A percentile compares a stretch with the other conserved stretches of the same genome.
Evolutionary conservation across 108 stramenopile species (phyloP).

Genomic region (Cyclostephanos tholiformis): DNA sequence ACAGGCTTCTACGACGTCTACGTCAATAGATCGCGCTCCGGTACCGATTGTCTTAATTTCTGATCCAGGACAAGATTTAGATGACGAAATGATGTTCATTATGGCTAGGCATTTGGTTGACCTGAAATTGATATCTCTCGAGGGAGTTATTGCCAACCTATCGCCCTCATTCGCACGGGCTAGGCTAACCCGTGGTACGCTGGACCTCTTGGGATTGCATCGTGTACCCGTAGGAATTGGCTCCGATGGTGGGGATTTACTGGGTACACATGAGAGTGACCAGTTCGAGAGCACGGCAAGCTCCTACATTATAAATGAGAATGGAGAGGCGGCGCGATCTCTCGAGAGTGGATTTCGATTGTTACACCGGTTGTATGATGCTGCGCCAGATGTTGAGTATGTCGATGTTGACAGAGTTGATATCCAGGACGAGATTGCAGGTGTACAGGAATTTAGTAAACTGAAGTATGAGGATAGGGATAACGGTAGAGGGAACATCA

Average conservation of each 20-base stretch:
- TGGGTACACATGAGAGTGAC: slow-evolving; percentile 37
- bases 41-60: slow-evolving; percentile 48
- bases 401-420: slow-evolving; percentile 16
- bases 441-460: neutral
- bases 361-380: slow-evolving; percentile 50
- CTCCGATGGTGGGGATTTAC: slow-evolving; percentile 47
- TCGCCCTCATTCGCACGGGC: slow-evolving; percentile 52
- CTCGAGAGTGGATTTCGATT: slow-evolving; percentile 45
- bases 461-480: slow-evolving; percentile 6
- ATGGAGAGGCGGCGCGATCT: slow-evolving; percentile 47
- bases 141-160: slow-evolving; percentile 44
- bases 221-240: slow-evolving; percentile 52
- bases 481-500: neutral
- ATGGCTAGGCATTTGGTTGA: slow-evolving; percentile 46
- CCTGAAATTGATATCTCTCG: slow-evolving; percentile 37
- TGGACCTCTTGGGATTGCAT: slow-evolving; percentile 48
- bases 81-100: slow-evolving; percentile 60
- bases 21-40: slow-evolving; percentile 7
- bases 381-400: slow-evolving; percentile 36
- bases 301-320: slow-evolving; percentile 40
- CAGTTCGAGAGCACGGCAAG: slow-evolving; percentile 49
- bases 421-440: neutral
- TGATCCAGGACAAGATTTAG: slow-evolving; percentile 55
- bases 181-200: slow-evolving; percentile 46
- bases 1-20: neutral